phyloP scores from a whole-genome alignment of 306 rosid species.

The Benincasa hispida region DNA sequence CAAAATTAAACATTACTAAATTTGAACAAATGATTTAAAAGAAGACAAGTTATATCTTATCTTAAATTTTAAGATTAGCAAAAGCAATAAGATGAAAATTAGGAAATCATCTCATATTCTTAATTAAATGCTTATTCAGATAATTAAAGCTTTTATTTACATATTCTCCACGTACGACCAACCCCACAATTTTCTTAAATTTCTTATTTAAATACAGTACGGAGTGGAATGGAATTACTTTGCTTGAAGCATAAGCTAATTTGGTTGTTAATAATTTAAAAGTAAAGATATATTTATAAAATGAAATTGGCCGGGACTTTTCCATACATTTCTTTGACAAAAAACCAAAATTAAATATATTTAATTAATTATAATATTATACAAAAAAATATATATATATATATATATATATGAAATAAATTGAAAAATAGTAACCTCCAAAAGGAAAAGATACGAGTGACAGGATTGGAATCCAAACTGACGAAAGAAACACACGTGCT shows the following conservation, averaged over 20 bases:
- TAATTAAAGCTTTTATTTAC: too few relatives aligned
- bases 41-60: too few relatives aligned
- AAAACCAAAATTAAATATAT: neutral
- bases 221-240: neutral
- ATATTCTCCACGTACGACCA: too few relatives aligned
- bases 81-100: too few relatives aligned
- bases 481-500: constrained; percentile 29
- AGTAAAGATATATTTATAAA: neutral
- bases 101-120: too few relatives aligned
- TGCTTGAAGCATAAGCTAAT: neutral
- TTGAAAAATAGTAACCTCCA: constrained; percentile 10
- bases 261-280: neutral
- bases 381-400: neutral
- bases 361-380: neutral
- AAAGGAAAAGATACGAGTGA: constrained; percentile 27
- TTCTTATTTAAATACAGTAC: neutral
- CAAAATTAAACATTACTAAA: too few relatives aligned
- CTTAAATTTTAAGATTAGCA: too few relatives aligned
- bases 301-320: neutral
- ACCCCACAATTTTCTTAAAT: neutral
- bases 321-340: neutral
- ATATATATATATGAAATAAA: too few relatives aligned
- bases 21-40: too few relatives aligned
- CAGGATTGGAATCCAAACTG: constrained; percentile 36
- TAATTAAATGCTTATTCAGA: too few relatives aligned